These are phyloP conservation scores for Petasospora rhodanensis DNA, from an alignment of 1,139 yeast genomes.

Conservation along the genomic window DNA sequence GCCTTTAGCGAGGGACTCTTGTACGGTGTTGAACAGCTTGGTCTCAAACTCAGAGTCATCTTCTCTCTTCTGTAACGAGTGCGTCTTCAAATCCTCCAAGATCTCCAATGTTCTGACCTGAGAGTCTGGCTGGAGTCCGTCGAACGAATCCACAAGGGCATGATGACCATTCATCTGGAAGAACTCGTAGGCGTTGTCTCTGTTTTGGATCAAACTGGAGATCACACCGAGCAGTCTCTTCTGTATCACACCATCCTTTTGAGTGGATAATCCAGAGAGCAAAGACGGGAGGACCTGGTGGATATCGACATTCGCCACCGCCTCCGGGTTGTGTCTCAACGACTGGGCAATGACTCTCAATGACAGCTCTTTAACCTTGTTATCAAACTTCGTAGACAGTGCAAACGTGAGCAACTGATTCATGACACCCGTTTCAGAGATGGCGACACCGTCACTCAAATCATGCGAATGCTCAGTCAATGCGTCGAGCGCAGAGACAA, in stretches of 20 bases:
- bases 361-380: constrained; percentile 38
- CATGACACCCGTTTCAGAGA: constrained; percentile 15
- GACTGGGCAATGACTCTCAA: constrained; percentile 52
- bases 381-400: constrained; percentile 4
- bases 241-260: constrained; percentile 30
- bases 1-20: constrained; percentile 23
- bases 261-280: constrained; percentile 22
- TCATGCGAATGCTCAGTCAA: constrained; percentile 25
- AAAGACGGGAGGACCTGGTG: constrained; percentile 16
- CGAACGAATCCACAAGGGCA: constrained; percentile 21
- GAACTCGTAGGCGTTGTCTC: constrained; percentile 16
- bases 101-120: constrained; percentile 25
- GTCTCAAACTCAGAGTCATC: constrained; percentile 9
- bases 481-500: constrained; percentile 16
- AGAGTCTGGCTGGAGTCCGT: constrained; percentile 20
- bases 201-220: constrained; percentile 37
- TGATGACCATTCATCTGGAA: constrained; percentile 14
- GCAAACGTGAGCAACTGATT: constrained; percentile 11
- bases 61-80: constrained; percentile 16
- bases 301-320: constrained; percentile 36
- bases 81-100: constrained; percentile 20
- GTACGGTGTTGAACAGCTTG: constrained; percentile 16
- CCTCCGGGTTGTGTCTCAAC: constrained; percentile 70
- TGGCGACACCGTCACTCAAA: constrained; percentile 22
- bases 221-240: constrained; percentile 47